Base-by-base conservation (phyloP, 2,329 filamentous ascomycete species). In the Hypoxylon sp. region DNA sequence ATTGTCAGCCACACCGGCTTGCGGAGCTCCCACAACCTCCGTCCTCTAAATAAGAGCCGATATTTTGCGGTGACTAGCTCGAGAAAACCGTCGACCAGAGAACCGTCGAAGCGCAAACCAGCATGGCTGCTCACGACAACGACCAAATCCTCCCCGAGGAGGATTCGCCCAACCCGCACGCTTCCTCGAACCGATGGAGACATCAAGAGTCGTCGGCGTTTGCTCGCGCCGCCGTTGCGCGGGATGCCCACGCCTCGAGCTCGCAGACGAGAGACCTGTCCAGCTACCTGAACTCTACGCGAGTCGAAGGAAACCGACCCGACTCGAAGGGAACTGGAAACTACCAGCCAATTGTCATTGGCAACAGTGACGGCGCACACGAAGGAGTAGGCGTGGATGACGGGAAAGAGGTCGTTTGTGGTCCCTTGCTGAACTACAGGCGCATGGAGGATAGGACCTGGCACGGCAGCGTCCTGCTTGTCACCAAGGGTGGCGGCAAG, bases 391-490 rank as follows among this genome's bases (percentile, higher is more conserved):
- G 37, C n/a, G 33, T 37, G 13, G 57, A 61, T 18, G 81, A 83
- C 45, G 81, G 81, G 41, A 81, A 78, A 68, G 85, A 90, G 59
- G 81, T 92, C 23, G 79, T 89, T 11, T 88, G 85, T 66, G 90
- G 90, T 0, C 90, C 90, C 17, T 77, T 94, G 63, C 76, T 94
- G 61, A 94, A 94, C 75, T 94, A 92, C 73, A 82, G 88, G 63
- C 84, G 85, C 69, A 92, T 89, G 85, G 84, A 88, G 67, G 82
- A 81, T 23, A 79, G 79, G 33, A 77, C 76, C 35, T 98, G 94
- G 93, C 81, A 90, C 67, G 93, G 94, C 55, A 96, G 92, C 72
- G 90, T 96, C 6, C 78, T 97, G 67, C 78, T 97, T 46, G 92
- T 97, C 48, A 90, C 88, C 13, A 87, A 83, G 48, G 89, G 92